Evolutionary conservation across 106 monocot genomes (phyloP).

Genomic region (Dendrobium catenatum): DNA sequence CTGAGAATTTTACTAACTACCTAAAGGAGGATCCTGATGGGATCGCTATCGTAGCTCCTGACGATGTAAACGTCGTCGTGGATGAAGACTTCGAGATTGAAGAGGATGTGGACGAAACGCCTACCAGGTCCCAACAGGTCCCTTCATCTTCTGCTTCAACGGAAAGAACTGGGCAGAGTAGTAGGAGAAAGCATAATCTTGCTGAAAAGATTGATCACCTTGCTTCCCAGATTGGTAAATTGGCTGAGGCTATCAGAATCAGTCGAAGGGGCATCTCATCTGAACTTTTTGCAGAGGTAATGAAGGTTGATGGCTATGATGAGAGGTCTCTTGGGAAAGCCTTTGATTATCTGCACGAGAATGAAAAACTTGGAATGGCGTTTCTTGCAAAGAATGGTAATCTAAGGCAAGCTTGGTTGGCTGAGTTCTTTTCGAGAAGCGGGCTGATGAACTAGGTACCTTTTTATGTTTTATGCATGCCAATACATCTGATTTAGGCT

Average conservation of each 20-base stretch:
- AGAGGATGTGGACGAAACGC: conserved; percentile 6
- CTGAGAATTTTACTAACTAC: not conserved
- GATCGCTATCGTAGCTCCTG: not conserved
- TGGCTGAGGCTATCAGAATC: conserved; percentile 20
- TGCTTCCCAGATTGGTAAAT: conserved; percentile 19
- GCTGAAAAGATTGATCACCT: conserved; percentile 12
- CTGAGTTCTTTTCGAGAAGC: conserved; percentile 18
- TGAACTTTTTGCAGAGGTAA: conserved; percentile 21
- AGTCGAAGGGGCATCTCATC: conserved; percentile 13
- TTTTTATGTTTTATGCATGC: not conserved
- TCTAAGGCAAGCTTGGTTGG: conserved; percentile 25
- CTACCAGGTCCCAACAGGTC: conserved; percentile 12
- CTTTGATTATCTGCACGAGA: conserved; percentile 20
- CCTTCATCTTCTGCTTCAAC: conserved; percentile 20
- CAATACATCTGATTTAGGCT: too few species aligned
- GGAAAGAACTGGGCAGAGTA: conserved; percentile 11
- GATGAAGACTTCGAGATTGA: conserved; percentile 18
- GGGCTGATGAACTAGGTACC: not conserved
- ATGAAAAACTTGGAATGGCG: conserved; percentile 18
- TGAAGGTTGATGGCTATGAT: conserved; percentile 24
- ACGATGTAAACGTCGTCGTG: conserved; percentile 17
- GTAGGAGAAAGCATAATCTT: conserved; percentile 7
- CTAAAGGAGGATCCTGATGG: conserved; percentile 6
- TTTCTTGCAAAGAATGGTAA: conserved; percentile 22
- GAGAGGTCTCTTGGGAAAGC: conserved; percentile 19